Base-by-base conservation (phyloP, 495 filamentous ascomycete genomes). In the Hyaloscypha bicolor region DNA sequence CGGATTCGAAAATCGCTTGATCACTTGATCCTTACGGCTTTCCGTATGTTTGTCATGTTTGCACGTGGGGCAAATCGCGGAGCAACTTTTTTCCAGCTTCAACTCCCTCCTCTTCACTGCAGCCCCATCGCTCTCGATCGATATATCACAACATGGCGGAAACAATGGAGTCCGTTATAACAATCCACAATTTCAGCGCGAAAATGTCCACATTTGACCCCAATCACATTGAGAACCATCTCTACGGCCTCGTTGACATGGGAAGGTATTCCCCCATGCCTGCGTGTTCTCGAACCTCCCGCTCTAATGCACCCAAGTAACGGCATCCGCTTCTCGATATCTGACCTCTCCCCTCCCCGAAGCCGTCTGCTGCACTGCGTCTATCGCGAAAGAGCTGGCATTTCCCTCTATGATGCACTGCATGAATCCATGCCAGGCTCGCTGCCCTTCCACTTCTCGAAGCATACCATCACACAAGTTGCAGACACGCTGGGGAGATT, bases 261-360 rank as follows among this genome's bases (percentile, higher is more conserved):
- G 90, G 90, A 73, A 91, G 88, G 89, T 90, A 79, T 76, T 75
- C 74, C 22, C 25, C 25, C 45, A 21, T 42, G 25, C 19, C 58
- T 16, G 33, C 37, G 6, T 48, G 25, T 25, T 16, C 16, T 33
- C 55, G 35, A n/a, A 11, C 31, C n/a, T 9, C 29, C 11, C 64
- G 55, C 30, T 25, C 48, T 62, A 63, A 72, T 56, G 48, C 22
- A 51, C 22, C 22, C 4, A 51, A 96, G 94, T 80, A 97, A 97
- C 84, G 94, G 93, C 67, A 94, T 97, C 70, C 93, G 94, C 55
- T 96, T 96, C 80, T 94, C 91, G 9, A 93, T 97, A 66, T 91
- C 93, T 9, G 86, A 92, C 63, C 84, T 97, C 35, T 84, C 88
- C 2, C 86, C 88, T 9, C 86, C 89, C 2, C 86, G 80, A 4